phyloP scores from a whole-genome alignment of 179 eudicot species.

The Camellia oleifera region DNA sequence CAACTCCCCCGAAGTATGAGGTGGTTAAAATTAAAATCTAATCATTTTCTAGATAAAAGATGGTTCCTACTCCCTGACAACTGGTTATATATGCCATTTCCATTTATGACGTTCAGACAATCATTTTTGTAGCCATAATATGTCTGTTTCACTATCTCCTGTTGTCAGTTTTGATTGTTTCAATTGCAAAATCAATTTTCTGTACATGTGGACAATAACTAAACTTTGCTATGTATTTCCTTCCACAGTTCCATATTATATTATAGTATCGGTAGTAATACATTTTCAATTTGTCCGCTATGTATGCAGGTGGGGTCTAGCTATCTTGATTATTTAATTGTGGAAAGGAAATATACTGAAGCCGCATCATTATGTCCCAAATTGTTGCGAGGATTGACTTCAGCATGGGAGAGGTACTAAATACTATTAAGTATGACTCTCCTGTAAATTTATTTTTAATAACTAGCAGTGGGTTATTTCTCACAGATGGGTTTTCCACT shows the following conservation, averaged over 20 bases:
- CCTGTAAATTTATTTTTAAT: slow-evolving; percentile 8
- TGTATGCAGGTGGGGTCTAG: slow-evolving; percentile 71
- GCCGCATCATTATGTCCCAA: slow-evolving; percentile 98
- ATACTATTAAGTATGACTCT: not conserved
- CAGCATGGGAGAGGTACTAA: slow-evolving; percentile 95
- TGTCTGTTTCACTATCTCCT: not conserved
- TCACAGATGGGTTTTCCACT: slow-evolving; percentile 90
- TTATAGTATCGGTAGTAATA: not conserved
- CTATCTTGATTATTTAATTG: slow-evolving; percentile 88
- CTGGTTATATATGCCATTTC: not conserved
- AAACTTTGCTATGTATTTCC: too few relatives aligned
- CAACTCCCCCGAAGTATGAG: too few relatives aligned
- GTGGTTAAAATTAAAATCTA: too few relatives aligned
- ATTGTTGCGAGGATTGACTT: slow-evolving; percentile 80
- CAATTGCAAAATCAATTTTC: too few relatives aligned
- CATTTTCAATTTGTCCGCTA: not conserved
- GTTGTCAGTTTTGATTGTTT: not conserved
- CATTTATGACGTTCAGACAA: not conserved
- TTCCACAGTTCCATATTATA: not conserved
- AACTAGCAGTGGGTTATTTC: slow-evolving; percentile 19
- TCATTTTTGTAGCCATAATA: not conserved
- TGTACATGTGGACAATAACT: too few relatives aligned
- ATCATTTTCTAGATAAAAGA: not conserved
- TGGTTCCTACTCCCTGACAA: not conserved
- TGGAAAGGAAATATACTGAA: slow-evolving; percentile 85